These are phyloP conservation scores for Cutaneotrichosporon spelunceum DNA, from an alignment of 1,284 basidiomycete species.

Conservation along the genomic window DNA sequence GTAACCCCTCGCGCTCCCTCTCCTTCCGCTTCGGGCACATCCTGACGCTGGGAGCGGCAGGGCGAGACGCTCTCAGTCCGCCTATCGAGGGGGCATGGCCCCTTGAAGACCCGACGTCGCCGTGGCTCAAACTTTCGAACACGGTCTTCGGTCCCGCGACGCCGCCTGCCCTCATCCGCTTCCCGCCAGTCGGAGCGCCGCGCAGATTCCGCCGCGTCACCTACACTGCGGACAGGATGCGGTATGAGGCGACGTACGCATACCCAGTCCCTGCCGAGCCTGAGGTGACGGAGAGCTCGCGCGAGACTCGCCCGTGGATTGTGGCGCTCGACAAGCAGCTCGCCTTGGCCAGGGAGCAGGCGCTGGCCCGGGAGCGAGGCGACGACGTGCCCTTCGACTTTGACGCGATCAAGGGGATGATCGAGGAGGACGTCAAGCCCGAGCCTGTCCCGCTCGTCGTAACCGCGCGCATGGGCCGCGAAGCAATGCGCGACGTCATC, in stretches of 20 bases:
- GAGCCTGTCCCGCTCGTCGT: background rate
- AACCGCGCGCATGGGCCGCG: background rate
- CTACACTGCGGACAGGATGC: slow-evolving; percentile 9
- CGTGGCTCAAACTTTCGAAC: slow-evolving; percentile 4
- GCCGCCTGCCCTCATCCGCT: slow-evolving; percentile 24
- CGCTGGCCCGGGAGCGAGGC: background rate
- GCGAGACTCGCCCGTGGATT: slow-evolving; percentile 3
- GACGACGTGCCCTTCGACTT: slow-evolving; percentile 15
- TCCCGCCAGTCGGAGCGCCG: slow-evolving; percentile 5
- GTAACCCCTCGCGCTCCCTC: background rate
- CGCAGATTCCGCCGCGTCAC: slow-evolving; percentile 20
- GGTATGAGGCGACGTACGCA: slow-evolving; percentile 11
- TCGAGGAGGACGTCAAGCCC: slow-evolving; percentile 10
- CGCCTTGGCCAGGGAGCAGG: background rate
- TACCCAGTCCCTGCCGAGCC: slow-evolving; percentile 14
- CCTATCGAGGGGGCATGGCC: slow-evolving; percentile 14
- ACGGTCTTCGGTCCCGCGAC: slow-evolving; percentile 20
- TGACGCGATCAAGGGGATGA: slow-evolving; percentile 11
- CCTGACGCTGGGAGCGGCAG: background rate
- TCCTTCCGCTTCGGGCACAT: slow-evolving; percentile 17
- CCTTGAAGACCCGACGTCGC: background rate
- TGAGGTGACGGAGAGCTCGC: background rate
- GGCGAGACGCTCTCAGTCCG: background rate
- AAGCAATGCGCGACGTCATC: slow-evolving; percentile 13
- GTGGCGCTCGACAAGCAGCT: background rate